Base-by-base conservation (phyloP, 116 monocot species). In the Iris pallida region DNA sequence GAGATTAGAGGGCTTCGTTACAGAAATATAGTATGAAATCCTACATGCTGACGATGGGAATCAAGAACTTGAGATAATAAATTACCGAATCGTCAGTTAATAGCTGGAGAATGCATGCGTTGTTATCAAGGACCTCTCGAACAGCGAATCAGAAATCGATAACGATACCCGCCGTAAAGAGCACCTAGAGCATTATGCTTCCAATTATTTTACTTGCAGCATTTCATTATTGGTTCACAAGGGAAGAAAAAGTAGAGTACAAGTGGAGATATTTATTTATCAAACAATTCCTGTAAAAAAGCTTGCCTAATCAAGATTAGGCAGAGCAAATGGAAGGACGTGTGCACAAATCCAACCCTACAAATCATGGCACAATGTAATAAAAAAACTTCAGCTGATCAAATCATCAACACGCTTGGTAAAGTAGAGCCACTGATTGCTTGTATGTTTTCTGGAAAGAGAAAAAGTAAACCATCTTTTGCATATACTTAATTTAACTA, bases 391-490 rank as follows among this genome's bases (percentile, higher is more conserved):
- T n/a, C 4, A 13, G 8, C 11, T n/a, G n/a, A 53, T 63, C 60
- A 63, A 63, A 68, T 78, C 72, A 56, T 42, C 16, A 10, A 19
- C 41, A 10, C n/a, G 30, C 15, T 61, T 47, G 55, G 19, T 53
- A 60, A 42, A 60, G 61, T 47, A 63, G 61, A 63, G 61, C 16
- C 20, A 49, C n/a, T 47, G 52, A 61, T 66, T 66, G 59, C 52
- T 61, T 43, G 20, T 20, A 66, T 42, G 8, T 56, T 63, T 48
- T 57, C 12, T 7, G 15, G 15, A 48, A 64, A 41, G 17, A 58
- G 30, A 57, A 47, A 79, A 79, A 69, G 79, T 18, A 47, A 42
- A 47, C 64, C 45, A 57, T 69, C 73, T 79, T 79, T 73, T 59
- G 20, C 10, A n/a, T n/a, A 66, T 20, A 42, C 54, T 53, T 47